A percentile compares a stretch with the other conserved stretches of the same genome.
These are phyloP conservation scores for Teunomyces kruisii DNA, from an alignment of 805 yeast genomes.

Conservation along the genomic window DNA sequence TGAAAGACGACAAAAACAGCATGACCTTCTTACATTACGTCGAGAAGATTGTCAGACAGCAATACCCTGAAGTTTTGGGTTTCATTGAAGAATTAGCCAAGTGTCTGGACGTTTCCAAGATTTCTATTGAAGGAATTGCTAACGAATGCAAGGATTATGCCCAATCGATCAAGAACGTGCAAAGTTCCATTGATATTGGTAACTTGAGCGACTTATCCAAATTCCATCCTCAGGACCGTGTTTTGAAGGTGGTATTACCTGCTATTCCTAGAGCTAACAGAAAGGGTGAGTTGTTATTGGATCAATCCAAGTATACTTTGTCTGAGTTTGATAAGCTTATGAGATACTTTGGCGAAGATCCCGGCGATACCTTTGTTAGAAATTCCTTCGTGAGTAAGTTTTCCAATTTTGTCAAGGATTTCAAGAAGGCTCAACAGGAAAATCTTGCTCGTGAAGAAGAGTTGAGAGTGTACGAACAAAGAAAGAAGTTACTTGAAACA, in stretches of 20 bases:
- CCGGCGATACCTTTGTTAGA: conserved; percentile 51
- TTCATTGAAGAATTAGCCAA: conserved; percentile 61
- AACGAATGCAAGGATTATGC: conserved; percentile 58
- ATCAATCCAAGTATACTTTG: conserved; percentile 51
- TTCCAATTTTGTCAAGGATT: conserved; percentile 57
- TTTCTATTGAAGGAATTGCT: conserved; percentile 62
- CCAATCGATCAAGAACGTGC: conserved; percentile 50
- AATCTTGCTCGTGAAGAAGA: conserved; percentile 70
- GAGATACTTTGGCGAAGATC: conserved; percentile 73
- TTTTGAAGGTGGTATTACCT: conserved; percentile 54
- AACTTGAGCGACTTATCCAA: conserved; percentile 60
- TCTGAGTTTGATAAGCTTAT: conserved; percentile 56
- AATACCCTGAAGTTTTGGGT: conserved; percentile 61
- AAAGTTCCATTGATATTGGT: conserved; percentile 58
- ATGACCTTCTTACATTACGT: conserved; percentile 74
- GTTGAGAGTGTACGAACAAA: conserved; percentile 66
- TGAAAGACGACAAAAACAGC: conserved; percentile 69
- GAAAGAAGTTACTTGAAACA: conserved; percentile 61
- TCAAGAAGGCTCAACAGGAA: conserved; percentile 63
- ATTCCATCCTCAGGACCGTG: conserved; percentile 66
- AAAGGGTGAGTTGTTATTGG: conserved; percentile 49
- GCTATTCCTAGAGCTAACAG: conserved; percentile 54
- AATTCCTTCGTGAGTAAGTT: conserved; percentile 64
- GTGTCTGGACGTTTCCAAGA: conserved; percentile 54
- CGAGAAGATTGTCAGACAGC: conserved; percentile 62